Evolutionary conservation across 176 grass and related monocot species (phyloP).

Genomic region (Saccharum officinarum): DNA sequence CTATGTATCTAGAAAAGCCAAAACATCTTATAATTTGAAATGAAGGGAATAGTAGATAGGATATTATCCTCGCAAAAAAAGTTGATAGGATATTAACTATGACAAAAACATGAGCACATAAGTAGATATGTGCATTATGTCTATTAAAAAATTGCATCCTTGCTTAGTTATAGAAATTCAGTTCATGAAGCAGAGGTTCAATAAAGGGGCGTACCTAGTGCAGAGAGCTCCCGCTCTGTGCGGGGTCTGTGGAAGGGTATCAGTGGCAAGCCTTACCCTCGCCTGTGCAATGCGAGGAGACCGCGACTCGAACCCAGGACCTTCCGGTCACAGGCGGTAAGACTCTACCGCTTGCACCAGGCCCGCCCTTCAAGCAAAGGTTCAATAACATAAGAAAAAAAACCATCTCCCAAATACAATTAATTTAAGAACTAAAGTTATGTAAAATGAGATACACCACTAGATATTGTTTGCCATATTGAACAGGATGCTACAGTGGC

Average conservation of each 20-base stretch:
- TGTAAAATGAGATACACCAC: not conserved
- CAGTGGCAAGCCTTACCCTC: too few relatives aligned
- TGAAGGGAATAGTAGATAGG: too few relatives aligned
- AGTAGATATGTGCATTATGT: not conserved
- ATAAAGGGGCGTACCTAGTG: too few relatives aligned
- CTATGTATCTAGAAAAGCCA: not conserved
- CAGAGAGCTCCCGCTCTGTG: too few relatives aligned
- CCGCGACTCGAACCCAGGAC: too few relatives aligned
- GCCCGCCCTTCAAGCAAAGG: too few relatives aligned
- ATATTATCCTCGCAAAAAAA: too few relatives aligned
- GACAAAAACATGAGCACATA: not conserved
- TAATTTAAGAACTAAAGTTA: not conserved
- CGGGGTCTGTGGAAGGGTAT: too few relatives aligned
- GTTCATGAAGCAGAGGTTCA: not conserved
- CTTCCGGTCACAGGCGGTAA: too few relatives aligned
- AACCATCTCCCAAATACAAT: not conserved
- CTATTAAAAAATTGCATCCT: constrained; percentile 1
- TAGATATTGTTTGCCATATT: not conserved
- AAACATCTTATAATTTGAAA: not conserved
- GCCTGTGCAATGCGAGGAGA: too few relatives aligned
- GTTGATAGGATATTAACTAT: not conserved
- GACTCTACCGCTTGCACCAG: too few relatives aligned
- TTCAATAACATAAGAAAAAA: constrained; percentile 5
- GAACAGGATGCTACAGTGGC: not conserved
- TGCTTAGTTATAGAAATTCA: not conserved